These are phyloP conservation scores for Pythium phragmiticola DNA, from an alignment of 352 stramenopile species.

Conservation along the genomic window DNA sequence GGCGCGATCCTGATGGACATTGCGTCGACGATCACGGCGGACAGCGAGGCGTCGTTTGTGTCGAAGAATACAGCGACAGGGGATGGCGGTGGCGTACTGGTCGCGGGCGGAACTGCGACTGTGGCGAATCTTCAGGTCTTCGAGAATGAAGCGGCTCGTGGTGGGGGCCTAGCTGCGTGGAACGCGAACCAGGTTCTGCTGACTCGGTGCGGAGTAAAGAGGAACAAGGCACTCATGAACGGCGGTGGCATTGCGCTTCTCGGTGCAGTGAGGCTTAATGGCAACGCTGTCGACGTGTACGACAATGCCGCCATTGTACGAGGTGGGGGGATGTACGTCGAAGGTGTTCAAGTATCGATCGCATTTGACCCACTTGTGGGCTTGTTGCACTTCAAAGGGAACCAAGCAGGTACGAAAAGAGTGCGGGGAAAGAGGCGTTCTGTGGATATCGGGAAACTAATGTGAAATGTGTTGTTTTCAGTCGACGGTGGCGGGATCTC, in stretches of 20 bases:
- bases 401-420: slow-evolving; percentile 21
- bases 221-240: slow-evolving; percentile 10
- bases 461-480: slow-evolving; percentile 6
- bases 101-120: not conserved
- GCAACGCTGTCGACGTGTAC: not conserved
- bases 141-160: slow-evolving; percentile 5
- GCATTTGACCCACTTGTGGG: not conserved
- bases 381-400: not conserved
- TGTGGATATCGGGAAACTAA: too few species aligned
- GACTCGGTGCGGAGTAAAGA: not conserved
- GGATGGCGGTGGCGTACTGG: slow-evolving; percentile 27
- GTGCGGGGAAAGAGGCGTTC: too few species aligned
- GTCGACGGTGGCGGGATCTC: slow-evolving; percentile 11
- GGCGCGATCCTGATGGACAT: slow-evolving; percentile 1
- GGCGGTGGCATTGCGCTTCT: slow-evolving; percentile 13
- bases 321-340: slow-evolving; percentile 35
- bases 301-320: slow-evolving; percentile 8
- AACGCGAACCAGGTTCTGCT: not conserved
- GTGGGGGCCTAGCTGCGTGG: slow-evolving; percentile 1
- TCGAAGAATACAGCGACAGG: slow-evolving; percentile 13
- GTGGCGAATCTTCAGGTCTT: slow-evolving; percentile 1
- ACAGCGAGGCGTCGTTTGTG: not conserved
- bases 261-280: not conserved
- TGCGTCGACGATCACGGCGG: not conserved
- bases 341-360: slow-evolving; percentile 18